Evolutionary conservation across 495 filamentous ascomycete genomes (phyloP), one percentile per base, ranked within the genome.

Genomic region (Lentithecium fluviatile): DNA sequence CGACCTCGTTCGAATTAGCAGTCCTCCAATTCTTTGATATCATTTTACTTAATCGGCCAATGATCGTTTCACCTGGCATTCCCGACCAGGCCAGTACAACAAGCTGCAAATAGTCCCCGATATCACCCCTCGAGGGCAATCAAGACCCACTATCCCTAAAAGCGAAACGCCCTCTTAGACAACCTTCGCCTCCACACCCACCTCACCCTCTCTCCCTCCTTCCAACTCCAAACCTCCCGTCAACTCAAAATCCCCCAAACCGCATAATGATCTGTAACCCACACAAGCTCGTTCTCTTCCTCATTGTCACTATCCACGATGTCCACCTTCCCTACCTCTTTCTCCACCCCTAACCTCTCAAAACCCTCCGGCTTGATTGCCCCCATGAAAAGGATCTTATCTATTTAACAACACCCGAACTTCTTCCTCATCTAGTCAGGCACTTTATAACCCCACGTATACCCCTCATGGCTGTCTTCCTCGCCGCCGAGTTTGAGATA

Each of bases 401-500:
- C 82, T 77, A 83, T 79, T 49, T 81, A 66, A 23, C 63, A 71
- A 29, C 72, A 74, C 7, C 79, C 78, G 68, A 73, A 82, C 45
- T 52, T 56, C 25, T 69, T 56, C 55, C 76, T 66, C 56, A 68
- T 40, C 34, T 5, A 50, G 0, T 66, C 70, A 26, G 67, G 45
- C 15, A 73, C 76, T 71, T 83, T 78, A 64, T 80, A 76, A 0
- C 82, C 82, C 81, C 83, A 85, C 6, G 81, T 84, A 60, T 73
- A 77, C 6, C 81, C 80, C 26, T 73, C 76, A 21, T 82, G 78
- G 13, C 65, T 71, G 7, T 75, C 78, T 45, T 83, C 82, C 17
- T 58, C 21, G 2, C 79, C 79, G 10, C 80, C 81, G 2, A 71
- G 69, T 52, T 79, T 77, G 0, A 84, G 74, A 63, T 79, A 84